phyloP scores from a whole-genome alignment of 768 basidiomycete genomes.

The Rossbeevera mucosa region DNA sequence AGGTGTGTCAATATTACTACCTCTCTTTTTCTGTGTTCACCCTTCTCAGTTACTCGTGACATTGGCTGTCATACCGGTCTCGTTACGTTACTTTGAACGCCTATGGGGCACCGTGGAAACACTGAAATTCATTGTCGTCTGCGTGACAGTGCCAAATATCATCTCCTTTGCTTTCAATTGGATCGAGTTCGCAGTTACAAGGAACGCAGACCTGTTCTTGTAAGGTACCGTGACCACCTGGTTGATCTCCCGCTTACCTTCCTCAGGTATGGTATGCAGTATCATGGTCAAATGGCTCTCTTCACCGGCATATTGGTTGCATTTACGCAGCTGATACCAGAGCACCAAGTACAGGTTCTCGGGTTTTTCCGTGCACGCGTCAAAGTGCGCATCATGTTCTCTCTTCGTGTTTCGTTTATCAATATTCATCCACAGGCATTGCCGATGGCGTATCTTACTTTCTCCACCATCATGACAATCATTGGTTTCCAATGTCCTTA shows the following conservation, averaged over 20 bases:
- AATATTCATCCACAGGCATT: constrained; percentile 52
- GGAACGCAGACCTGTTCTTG: constrained; percentile 73
- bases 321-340: constrained; percentile 96
- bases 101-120: constrained; percentile 90
- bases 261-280: constrained; percentile 77
- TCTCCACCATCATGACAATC: constrained; percentile 82
- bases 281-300: constrained; percentile 90
- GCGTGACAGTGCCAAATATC: constrained; percentile 76
- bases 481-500: constrained; percentile 85
- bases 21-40: constrained; percentile 4
- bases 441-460: constrained; percentile 90
- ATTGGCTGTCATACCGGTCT: constrained; percentile 72
- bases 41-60: constrained; percentile 65
- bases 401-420: neutral
- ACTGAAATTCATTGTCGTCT: constrained; percentile 78
- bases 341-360: constrained; percentile 93
- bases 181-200: constrained; percentile 73
- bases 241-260: constrained; percentile 12
- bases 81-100: constrained; percentile 86
- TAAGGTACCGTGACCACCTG: constrained; percentile 37
- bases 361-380: constrained; percentile 82
- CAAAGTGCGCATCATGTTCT: constrained; percentile 55
- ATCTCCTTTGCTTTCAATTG: constrained; percentile 87
- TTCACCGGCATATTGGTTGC: constrained; percentile 89
- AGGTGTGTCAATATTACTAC: constrained; percentile 50